phyloP scores from a whole-genome alignment of 495 filamentous ascomycete genomes.

The Penicillium flavigenum region DNA sequence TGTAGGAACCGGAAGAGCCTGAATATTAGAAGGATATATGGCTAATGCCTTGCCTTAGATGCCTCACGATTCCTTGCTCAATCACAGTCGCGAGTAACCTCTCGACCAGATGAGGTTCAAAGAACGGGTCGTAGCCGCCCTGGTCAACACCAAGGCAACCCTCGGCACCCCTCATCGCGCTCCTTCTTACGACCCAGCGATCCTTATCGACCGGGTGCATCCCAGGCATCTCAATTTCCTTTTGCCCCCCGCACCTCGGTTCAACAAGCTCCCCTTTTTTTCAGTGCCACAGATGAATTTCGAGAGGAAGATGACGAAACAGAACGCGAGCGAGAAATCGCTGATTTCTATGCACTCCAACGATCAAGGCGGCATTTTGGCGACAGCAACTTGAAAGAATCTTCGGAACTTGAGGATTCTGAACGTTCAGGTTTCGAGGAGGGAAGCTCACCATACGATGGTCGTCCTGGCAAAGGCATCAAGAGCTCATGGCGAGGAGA shows the following conservation, averaged over 20 bases:
- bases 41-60: constrained; percentile 54
- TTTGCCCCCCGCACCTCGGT: constrained; percentile 71
- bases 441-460: constrained; percentile 35
- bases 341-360: constrained; percentile 90
- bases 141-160: constrained; percentile 40
- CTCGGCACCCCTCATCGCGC: constrained; percentile 48
- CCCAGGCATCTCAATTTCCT: constrained; percentile 70
- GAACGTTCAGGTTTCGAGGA: constrained; percentile 58
- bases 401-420: constrained; percentile 72
- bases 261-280: constrained; percentile 86
- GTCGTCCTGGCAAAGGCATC: constrained; percentile 43
- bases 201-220: constrained; percentile 68
- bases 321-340: constrained; percentile 87
- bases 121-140: constrained; percentile 50
- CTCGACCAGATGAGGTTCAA: constrained; percentile 58
- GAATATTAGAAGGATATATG: not conserved
- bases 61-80: constrained; percentile 96
- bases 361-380: constrained; percentile 85
- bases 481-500: constrained; percentile 57
- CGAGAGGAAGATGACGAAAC: constrained; percentile 87
- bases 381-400: constrained; percentile 72
- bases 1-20: constrained; percentile 57
- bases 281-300: constrained; percentile 78
- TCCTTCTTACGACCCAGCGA: constrained; percentile 57
- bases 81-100: constrained; percentile 85